Evolutionary conservation across 768 basidiomycete genomes (phyloP), one percentile per base, ranked within the genome.

Genomic region (Mycena chlorophos): DNA sequence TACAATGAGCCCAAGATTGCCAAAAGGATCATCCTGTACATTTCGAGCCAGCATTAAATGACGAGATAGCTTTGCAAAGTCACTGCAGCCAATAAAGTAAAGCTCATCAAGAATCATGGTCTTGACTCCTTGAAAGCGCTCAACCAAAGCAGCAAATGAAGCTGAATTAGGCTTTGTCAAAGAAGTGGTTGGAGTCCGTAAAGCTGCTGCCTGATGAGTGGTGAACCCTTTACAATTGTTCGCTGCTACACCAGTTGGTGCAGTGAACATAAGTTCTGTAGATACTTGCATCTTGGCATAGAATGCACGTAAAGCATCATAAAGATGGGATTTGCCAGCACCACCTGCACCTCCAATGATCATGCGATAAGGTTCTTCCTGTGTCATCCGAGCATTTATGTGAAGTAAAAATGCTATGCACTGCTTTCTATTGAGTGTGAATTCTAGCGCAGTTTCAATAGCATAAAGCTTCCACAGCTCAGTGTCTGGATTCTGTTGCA

Each of bases 341-440:
- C 65, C 65, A 13, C 64, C 65, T n/a, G 64, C 56, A 6, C 65
- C 63, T 22, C 31, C 52, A 34, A 66, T 31, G 14, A 65, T 55
- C 19, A 66, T 19, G 3, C 58, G 58, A 17, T 63, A 56, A 2
- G 64, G 64, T n/a, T n/a, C n/a, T n/a, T n/a, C n/a, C n/a, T n/a
- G n/a, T 20, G 25, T 22, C 14, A 43, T 55, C 19, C 54, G 48
- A 39, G 23, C 54, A 37, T 30, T 58, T 4, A 43, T 52, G 4
- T 45, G 48, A 5, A 65, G 27, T 13, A 59, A 34, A 42, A 65
- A 63, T 1, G 48, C 54, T 2, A 63, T n/a, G 1, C 56, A 31
- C 34, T 65, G 64, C 29, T 64, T 58, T 19, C 49, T 13, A 43
- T 63, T 64, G 3, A 65, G 42, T 3, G 63, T 63, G 31, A 57